Base-by-base conservation (phyloP, 495 filamentous ascomycete genomes). In the Pseudomonodictys pantanalensis region DNA sequence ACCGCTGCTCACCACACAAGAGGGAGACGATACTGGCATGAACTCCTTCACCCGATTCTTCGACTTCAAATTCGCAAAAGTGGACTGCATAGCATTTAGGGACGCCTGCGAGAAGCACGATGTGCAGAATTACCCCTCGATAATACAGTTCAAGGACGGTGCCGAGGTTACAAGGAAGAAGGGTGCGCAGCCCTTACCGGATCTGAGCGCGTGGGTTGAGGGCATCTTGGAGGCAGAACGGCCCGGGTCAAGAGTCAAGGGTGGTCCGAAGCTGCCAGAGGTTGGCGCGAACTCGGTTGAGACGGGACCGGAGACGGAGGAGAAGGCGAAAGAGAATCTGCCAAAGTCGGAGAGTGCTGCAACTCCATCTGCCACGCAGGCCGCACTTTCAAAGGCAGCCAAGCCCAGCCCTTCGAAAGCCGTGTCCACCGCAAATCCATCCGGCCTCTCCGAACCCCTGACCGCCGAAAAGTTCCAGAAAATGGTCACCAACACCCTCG, bases 401-500 rank as follows among this genome's bases (percentile, higher is more conserved):
- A 65, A 75, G 43, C 58, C 73, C 32, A 56, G 65, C 18, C 60
- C 67, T 10, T 71, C 62, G 17, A 66, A 71, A n/a, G 58, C 52
- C 9, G 60, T 57, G 38, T n/a, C 58, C 38, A 68, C 69, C 3
- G 64, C 67, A 17, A 66, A 98, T 63, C 82, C 82, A 8, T 72
- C 83, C 42, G 93, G 93, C 17, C 75, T 77, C 6, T 95, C 90
- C 12, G 76, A 88, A 11, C 75, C 86, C 9, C 81, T 98, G 18
- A 87, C 85, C 18, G 85, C 88, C 22, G 92, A 97, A 69, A 87
- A 76, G 59, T 98, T 98, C 77, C 86, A 92, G 70, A 86, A 82
- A 50, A 75, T 84, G 26, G 92, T 98, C 23, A 95, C 90, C 3
- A 87, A 85, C 68, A 89, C 91, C 0, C 84, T 87, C 42, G 91